Conservation (phyloP, 1,139 yeast species). For the Pichia sp. region DNA sequence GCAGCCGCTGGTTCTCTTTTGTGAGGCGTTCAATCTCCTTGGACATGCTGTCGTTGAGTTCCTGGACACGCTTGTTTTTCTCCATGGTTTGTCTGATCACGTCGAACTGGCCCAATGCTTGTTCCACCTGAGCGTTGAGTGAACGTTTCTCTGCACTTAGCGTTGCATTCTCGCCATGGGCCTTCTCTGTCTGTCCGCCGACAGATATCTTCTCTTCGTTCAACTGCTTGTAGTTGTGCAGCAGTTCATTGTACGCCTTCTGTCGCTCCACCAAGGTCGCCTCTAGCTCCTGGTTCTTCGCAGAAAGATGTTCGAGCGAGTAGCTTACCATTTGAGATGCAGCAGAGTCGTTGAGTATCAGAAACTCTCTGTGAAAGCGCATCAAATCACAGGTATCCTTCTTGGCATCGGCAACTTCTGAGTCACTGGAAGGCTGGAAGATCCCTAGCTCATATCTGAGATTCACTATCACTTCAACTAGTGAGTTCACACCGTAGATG, state of each 20-base stretch:
- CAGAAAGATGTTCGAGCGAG: conserved; percentile 11
- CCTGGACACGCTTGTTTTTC: conserved; percentile 28
- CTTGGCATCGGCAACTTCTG: too few species aligned
- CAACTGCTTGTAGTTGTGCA: conserved; percentile 31
- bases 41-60: conserved; percentile 26
- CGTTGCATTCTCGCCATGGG: conserved; percentile 21
- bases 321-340: conserved; percentile 4
- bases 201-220: conserved; percentile 31
- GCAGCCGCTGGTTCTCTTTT: conserved; percentile 22
- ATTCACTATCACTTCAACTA: conserved; percentile 19
- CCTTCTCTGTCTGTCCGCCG: conserved; percentile 21
- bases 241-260: conserved; percentile 23
- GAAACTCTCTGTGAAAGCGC: conserved; percentile 13
- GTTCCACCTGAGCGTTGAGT: conserved; percentile 20
- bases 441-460: conserved; percentile 11
- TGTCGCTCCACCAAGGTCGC: conserved; percentile 12
- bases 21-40: conserved; percentile 26
- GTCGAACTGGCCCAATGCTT: conserved; percentile 28
- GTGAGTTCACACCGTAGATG: conserved; percentile 24
- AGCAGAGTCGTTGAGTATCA: conserved; percentile 13
- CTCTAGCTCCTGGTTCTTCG: conserved; percentile 11
- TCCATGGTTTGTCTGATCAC: conserved; percentile 31
- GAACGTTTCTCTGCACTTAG: conserved; percentile 19
- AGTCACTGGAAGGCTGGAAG: not conserved
- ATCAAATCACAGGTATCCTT: conserved; percentile 2